phyloP scores from a whole-genome alignment of 164 flowering plant genomes.

The Magnolia sinica region DNA sequence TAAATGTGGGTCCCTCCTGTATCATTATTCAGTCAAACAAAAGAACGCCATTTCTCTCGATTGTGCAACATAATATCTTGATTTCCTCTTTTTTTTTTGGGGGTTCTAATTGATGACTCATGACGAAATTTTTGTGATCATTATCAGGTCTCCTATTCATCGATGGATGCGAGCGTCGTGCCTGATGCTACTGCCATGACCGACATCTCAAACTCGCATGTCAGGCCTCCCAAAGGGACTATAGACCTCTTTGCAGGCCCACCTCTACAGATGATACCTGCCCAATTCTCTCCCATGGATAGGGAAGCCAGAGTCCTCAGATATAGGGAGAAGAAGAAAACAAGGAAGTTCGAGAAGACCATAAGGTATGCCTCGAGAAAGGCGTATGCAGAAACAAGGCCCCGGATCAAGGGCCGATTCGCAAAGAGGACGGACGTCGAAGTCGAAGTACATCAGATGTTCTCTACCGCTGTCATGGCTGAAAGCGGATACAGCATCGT shows the following conservation, averaged over 20 bases:
- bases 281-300: slow-evolving; percentile 59
- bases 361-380: slow-evolving; percentile 92
- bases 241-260: slow-evolving; percentile 61
- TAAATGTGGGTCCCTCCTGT: too few species aligned
- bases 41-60: too few species aligned
- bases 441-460: slow-evolving; percentile 64
- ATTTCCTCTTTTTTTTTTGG: background rate
- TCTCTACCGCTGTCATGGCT: slow-evolving; percentile 43
- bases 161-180: slow-evolving; percentile 66
- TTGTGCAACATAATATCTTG: background rate
- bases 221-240: slow-evolving; percentile 57
- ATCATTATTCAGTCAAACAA: too few species aligned
- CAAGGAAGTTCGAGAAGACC: slow-evolving; percentile 86
- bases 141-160: slow-evolving; percentile 38
- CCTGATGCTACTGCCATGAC: slow-evolving; percentile 60
- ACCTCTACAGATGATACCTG: slow-evolving; percentile 36
- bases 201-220: slow-evolving; percentile 43
- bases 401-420: slow-evolving; percentile 87
- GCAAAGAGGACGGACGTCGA: slow-evolving; percentile 71
- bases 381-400: slow-evolving; percentile 90
- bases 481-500: slow-evolving; percentile 64
- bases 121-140: background rate
- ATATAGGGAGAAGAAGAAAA: slow-evolving; percentile 84
- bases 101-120: background rate
- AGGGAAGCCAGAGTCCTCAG: slow-evolving; percentile 83